Evolutionary conservation across 1,139 yeast species (phyloP).

Genomic region (Suhomyces atakaporum): DNA sequence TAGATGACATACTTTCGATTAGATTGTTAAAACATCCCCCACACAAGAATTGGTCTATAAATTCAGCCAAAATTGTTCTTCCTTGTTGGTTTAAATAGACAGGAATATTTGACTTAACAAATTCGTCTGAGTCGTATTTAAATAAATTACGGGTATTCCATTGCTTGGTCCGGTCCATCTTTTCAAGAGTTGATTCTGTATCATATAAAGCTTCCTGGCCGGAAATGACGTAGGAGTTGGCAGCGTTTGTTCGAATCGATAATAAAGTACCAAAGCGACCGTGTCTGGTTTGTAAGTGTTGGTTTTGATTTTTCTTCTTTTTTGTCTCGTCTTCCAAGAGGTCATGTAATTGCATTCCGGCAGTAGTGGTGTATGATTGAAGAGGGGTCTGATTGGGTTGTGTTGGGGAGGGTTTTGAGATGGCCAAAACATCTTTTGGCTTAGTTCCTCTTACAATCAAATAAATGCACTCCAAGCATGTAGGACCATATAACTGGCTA

Average conservation of each 20-base stretch:
- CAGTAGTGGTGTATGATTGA: slow-evolving; percentile 25
- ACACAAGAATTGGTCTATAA: slow-evolving; percentile 53
- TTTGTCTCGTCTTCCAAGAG: slow-evolving; percentile 60
- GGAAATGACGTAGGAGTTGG: slow-evolving; percentile 63
- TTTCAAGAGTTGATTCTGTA: slow-evolving; percentile 44
- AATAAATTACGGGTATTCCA: slow-evolving; percentile 56
- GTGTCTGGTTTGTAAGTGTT: slow-evolving; percentile 70
- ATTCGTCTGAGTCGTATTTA: slow-evolving; percentile 48
- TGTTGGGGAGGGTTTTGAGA: no score
- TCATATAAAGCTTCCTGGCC: slow-evolving; percentile 69
- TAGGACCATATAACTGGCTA: slow-evolving; percentile 57
- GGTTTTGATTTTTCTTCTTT: slow-evolving; percentile 51
- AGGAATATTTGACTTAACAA: slow-evolving; percentile 23
- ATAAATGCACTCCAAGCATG: slow-evolving; percentile 70
- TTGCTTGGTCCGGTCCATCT: slow-evolving; percentile 65
- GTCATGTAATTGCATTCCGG: slow-evolving; percentile 49
- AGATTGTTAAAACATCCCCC: slow-evolving; percentile 79
- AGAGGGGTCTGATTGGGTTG: no score
- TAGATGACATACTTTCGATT: slow-evolving; percentile 52
- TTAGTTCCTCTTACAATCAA: slow-evolving; percentile 60
- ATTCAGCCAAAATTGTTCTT: slow-evolving; percentile 44
- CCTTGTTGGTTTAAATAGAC: slow-evolving; percentile 14
- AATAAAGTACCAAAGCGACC: slow-evolving; percentile 88
- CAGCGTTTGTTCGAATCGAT: slow-evolving; percentile 61
- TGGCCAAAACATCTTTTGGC: slow-evolving; percentile 26